Evolutionary conservation across 768 basidiomycete species (phyloP).

Genomic region (Agaricus subrufescens): DNA sequence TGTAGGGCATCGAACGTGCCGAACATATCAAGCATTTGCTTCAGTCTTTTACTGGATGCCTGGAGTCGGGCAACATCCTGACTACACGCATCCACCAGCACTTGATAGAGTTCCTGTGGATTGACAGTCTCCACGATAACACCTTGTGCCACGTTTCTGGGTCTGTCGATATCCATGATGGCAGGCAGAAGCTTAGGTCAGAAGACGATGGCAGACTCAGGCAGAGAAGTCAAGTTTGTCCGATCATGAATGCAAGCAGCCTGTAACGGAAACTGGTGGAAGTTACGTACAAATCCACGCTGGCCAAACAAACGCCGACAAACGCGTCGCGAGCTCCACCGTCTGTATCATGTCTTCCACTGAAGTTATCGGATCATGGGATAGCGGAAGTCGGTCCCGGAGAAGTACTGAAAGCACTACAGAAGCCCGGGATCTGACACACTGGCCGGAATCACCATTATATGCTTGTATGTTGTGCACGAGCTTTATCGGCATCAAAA

Average conservation of each 20-base stretch:
- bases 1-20: conserved; percentile 72
- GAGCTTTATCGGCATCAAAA: too few species aligned
- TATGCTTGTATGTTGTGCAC: too few species aligned
- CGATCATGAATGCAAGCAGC: background rate
- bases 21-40: conserved; percentile 59
- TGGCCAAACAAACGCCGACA: conserved; percentile 3
- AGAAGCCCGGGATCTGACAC: conserved; percentile 19
- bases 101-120: conserved; percentile 60
- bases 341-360: too few species aligned
- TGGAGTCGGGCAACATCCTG: conserved; percentile 59
- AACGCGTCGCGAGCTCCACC: background rate
- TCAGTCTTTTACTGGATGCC: conserved; percentile 54
- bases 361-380: too few species aligned
- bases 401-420: background rate
- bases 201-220: too few species aligned
- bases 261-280: background rate
- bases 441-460: conserved; percentile 7
- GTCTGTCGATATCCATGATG: conserved; percentile 22
- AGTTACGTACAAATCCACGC: background rate
- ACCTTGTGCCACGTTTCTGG: conserved; percentile 22
- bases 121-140: conserved; percentile 41
- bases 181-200: background rate
- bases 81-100: conserved; percentile 65
- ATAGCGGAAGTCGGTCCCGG: background rate
- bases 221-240: background rate